Evolutionary conservation across 257 asterid genomes (phyloP).

Genomic region (Lavandula angustifolia): DNA sequence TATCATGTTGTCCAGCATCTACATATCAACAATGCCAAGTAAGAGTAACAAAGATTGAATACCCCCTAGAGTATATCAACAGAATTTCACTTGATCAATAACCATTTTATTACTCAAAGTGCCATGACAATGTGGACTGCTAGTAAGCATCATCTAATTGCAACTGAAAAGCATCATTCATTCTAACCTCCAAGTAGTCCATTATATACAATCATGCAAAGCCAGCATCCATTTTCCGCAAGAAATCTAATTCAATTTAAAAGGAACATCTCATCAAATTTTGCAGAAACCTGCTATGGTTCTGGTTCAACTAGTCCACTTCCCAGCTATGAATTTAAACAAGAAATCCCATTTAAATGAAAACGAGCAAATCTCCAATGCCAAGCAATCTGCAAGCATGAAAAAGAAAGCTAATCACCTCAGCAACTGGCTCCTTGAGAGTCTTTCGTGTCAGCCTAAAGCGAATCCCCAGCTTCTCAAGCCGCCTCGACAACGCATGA

Average conservation of each 20-base stretch:
- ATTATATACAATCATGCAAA: neutral
- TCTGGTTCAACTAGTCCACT: neutral
- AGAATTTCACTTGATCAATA: neutral
- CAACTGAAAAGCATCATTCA: neutral
- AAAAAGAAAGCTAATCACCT: constrained; percentile 43
- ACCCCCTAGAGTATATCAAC: neutral
- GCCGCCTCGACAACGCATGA: constrained; percentile 73
- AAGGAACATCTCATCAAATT: neutral
- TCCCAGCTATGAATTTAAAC: neutral
- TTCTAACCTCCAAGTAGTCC: neutral
- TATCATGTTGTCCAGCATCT: too few relatives aligned
- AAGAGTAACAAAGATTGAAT: too few relatives aligned
- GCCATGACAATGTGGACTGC: neutral
- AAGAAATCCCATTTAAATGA: neutral
- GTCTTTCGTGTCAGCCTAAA: constrained; percentile 67
- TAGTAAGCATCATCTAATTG: neutral
- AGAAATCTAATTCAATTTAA: neutral
- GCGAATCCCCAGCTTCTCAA: constrained; percentile 90
- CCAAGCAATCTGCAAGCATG: neutral
- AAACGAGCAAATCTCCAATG: neutral
- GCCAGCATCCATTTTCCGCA: neutral
- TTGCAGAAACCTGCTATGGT: neutral
- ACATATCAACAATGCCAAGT: too few relatives aligned
- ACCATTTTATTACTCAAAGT: neutral
- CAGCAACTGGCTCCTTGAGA: constrained; percentile 77